Evolutionary conservation across 2,329 filamentous ascomycete species (phyloP).

Genomic region (Metarhizium brunneum): DNA sequence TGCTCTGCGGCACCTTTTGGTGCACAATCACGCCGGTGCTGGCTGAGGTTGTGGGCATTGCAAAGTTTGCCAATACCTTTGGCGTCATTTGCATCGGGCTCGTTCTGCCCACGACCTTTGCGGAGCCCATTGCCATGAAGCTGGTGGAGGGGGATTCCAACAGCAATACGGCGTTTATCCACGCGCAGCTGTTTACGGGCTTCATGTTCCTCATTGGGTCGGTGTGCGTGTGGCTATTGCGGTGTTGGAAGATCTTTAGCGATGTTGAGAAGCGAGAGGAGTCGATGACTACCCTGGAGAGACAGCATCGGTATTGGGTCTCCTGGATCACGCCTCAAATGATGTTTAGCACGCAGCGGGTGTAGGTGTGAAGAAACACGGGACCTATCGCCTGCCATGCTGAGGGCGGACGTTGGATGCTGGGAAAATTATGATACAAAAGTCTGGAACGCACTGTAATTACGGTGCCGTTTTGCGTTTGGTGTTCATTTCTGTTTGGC

Average conservation of each 20-base stretch:
- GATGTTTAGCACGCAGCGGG: slow-evolving; percentile 4
- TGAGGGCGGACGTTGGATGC: too few relatives aligned
- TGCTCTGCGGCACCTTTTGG: slow-evolving; percentile 52
- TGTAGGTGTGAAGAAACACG: neutral
- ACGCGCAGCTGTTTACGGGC: slow-evolving; percentile 50
- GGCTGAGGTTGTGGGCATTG: slow-evolving; percentile 52
- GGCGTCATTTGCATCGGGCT: slow-evolving; percentile 51
- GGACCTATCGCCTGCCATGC: too few relatives aligned
- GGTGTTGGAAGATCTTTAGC: slow-evolving; percentile 48
- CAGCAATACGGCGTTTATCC: slow-evolving; percentile 33
- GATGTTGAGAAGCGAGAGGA: neutral
- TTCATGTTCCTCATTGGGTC: slow-evolving; percentile 53
- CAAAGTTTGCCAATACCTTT: slow-evolving; percentile 45
- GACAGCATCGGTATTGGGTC: neutral
- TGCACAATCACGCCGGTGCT: slow-evolving; percentile 47
- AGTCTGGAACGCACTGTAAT: too few relatives aligned
- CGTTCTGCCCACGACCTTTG: slow-evolving; percentile 43
- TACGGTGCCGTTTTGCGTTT: too few relatives aligned
- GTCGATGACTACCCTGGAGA: neutral
- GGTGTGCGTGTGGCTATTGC: slow-evolving; percentile 40
- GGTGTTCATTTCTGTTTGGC: too few relatives aligned
- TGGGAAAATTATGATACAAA: too few relatives aligned
- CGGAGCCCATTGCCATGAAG: slow-evolving; percentile 41
- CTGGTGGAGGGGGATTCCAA: slow-evolving; percentile 32
- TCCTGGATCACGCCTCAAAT: slow-evolving; percentile 9